Evolutionary conservation across 371 early-diverging fungal species (phyloP).

Genomic region (Apophysomyces elegans): DNA sequence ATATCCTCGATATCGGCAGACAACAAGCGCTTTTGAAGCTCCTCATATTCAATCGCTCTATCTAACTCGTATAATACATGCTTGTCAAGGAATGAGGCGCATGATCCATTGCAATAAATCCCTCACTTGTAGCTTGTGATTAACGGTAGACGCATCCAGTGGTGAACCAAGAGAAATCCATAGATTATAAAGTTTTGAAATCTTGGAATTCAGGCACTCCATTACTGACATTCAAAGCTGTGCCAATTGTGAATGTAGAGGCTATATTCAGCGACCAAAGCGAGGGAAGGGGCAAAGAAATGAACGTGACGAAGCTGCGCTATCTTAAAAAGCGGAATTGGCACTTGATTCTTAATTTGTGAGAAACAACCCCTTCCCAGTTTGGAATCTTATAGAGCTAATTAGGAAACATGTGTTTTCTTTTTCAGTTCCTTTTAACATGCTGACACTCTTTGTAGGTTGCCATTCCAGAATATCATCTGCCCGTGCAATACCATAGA

Average conservation of each 20-base stretch:
- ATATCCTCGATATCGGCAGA: conserved; percentile 31
- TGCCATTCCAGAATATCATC: no score
- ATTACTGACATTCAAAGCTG: conserved; percentile 4
- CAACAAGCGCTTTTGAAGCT: conserved; percentile 17
- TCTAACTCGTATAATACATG: conserved; percentile 30
- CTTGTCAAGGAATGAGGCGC: conserved; percentile 13
- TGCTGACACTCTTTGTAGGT: no score
- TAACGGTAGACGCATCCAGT: conserved; percentile 11
- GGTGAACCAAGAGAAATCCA: conserved; percentile 15
- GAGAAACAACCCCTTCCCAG: no score
- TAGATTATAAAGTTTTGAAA: conserved; percentile 11
- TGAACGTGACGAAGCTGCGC: not conserved
- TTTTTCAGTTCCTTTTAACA: no score
- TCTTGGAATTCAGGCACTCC: conserved; percentile 13
- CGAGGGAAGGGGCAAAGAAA: not conserved
- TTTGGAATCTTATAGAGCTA: no score
- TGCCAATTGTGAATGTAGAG: not conserved
- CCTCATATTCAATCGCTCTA: conserved; percentile 24
- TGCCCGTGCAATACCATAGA: no score
- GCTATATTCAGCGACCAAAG: not conserved
- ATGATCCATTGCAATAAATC: not conserved
- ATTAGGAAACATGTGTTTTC: no score
- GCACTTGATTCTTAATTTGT: no score
- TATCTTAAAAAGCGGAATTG: no score
- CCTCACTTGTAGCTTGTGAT: conserved; percentile 15